Evolutionary conservation across 2,329 filamentous ascomycete species (phyloP), one percentile per base, ranked within the genome.

Genomic region (Penicillium brevicompactum): DNA sequence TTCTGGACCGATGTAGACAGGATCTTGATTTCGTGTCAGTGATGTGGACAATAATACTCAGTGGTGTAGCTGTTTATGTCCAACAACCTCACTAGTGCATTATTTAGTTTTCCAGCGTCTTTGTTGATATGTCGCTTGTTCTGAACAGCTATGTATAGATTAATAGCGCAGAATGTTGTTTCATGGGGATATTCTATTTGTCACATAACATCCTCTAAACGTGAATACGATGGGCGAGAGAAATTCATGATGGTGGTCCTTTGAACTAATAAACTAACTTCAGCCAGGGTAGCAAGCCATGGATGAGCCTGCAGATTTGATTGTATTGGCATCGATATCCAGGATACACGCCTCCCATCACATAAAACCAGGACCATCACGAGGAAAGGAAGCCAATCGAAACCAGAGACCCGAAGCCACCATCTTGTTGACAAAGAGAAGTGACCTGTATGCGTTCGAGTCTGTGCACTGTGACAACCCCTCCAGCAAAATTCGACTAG

Each of bases 1-100:
- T 32, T 44, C 54, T 13, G 56, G 56, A 1, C 49, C 46, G 10
- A 41, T 24, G 10, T 47, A 53, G 31, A 47, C 30, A 14, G 21
- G 0, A 5, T 13, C 7, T 4, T 49, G 10, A 10, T n/a, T 13
- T 24, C 43, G 32, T 31, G 48, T 31, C 22, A 51, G 48, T 21
- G 41, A 18, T 32, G 30, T 42, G 43, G 11, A 16, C 42, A n/a
- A 4, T 22, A 11, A 31, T 30, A 24, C 18, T n/a, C 30, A 10
- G 34, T 7, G 6, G 34, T 37, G 13, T 16, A 5, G n/a, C 6
- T 34, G 31, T 27, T 27, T 13, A 7, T 1, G 34, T n/a, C 14
- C 7, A n/a, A n/a, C 34, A n/a, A 16, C 34, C 11, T 37, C 13
- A 13, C 13, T 10, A 38, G 37, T 41, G 38, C 38, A 41, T 41